Conservation (phyloP, 495 filamentous ascomycete genomes). For the Hypomontagnella monticulosa region DNA sequence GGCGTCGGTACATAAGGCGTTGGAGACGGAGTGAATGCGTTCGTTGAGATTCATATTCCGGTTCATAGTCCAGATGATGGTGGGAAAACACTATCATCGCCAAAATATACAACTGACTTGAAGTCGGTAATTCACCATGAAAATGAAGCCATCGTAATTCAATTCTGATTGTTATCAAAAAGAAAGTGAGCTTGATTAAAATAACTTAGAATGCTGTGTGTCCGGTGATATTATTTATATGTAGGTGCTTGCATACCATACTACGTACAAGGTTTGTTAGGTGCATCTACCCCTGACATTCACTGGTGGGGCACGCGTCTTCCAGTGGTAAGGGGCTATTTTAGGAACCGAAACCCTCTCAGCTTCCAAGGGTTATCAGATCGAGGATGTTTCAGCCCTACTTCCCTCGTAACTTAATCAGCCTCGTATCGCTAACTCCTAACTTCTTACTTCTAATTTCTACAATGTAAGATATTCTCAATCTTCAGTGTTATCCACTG, state of each 20-base stretch:
- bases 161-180: too few relatives aligned
- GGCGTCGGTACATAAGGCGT: conserved; percentile 43
- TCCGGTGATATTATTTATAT: too few relatives aligned
- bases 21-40: conserved; percentile 25
- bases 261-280: conserved; percentile 13
- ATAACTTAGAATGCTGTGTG: too few relatives aligned
- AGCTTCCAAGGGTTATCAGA: conserved; percentile 3
- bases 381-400: conserved; percentile 36
- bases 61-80: conserved; percentile 9
- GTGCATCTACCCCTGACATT: conserved; percentile 32
- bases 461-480: conserved; percentile 12
- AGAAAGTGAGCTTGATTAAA: too few relatives aligned
- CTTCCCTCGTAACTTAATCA: conserved; percentile 13
- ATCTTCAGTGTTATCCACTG: background rate
- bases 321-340: conserved; percentile 19
- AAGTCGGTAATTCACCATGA: conserved; percentile 21
- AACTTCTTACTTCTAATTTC: conserved; percentile 11
- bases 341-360: conserved; percentile 23
- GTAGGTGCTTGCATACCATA: too few relatives aligned
- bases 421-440: conserved; percentile 12
- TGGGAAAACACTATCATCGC: background rate
- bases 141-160: background rate
- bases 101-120: conserved; percentile 27
- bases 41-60: conserved; percentile 18
- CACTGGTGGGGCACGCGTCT: background rate